A percentile compares a stretch with the other conserved stretches of the same genome.
Evolutionary conservation across 2,329 filamentous ascomycete species (phyloP).

Genomic region (Aspergillus piperis): DNA sequence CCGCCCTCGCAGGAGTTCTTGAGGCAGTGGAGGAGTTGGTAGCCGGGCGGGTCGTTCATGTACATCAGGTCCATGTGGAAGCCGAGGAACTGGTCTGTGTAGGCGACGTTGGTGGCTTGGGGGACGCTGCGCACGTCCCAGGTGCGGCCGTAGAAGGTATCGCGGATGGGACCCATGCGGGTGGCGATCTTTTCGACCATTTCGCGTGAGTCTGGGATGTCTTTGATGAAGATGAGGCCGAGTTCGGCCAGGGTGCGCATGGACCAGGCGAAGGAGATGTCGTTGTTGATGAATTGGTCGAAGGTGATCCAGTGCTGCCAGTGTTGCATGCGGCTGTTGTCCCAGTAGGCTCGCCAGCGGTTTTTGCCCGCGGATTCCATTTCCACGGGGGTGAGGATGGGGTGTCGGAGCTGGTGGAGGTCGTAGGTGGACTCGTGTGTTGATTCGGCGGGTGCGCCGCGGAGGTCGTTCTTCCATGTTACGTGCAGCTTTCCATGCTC

Average conservation of each 20-base stretch:
- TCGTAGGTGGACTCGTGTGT: conserved; percentile 42
- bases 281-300: conserved; percentile 67
- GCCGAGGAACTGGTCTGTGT: conserved; percentile 78
- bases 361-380: background rate
- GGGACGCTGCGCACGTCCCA: conserved; percentile 87
- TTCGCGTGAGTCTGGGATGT: conserved; percentile 68
- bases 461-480: conserved; percentile 60
- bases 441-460: conserved; percentile 44
- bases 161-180: conserved; percentile 74
- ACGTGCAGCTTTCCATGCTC: conserved; percentile 53
- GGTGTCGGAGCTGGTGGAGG: conserved; percentile 15
- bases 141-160: conserved; percentile 87
- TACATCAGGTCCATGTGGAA: conserved; percentile 96
- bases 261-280: conserved; percentile 60
- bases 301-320: conserved; percentile 63
- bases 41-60: conserved; percentile 72
- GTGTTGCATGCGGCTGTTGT: conserved; percentile 46
- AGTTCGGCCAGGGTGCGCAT: conserved; percentile 64
- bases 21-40: conserved; percentile 88
- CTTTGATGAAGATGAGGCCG: conserved; percentile 75
- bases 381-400: background rate
- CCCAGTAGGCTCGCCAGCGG: conserved; percentile 35
- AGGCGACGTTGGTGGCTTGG: conserved; percentile 85
- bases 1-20: conserved; percentile 78
- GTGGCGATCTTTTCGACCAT: conserved; percentile 69